Evolutionary conservation across 1,284 basidiomycete species (phyloP).

Genomic region (Ustilago bromivora): DNA sequence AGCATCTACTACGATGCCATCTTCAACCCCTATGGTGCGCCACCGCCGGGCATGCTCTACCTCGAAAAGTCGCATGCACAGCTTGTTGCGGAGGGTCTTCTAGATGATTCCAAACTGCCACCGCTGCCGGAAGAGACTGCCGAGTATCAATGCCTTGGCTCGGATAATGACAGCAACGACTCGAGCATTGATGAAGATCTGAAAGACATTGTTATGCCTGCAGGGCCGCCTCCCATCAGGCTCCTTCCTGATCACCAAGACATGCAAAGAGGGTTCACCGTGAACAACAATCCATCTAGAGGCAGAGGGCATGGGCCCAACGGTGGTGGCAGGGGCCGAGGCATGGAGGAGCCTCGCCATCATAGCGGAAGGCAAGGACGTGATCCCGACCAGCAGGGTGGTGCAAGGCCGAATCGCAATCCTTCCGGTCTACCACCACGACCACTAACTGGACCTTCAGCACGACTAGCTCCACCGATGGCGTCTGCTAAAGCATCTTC

Average conservation of each 20-base stretch:
- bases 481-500: not conserved
- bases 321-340: constrained; percentile 11
- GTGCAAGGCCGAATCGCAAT: not conserved
- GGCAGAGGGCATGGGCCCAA: not conserved
- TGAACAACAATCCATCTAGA: not conserved
- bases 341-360: constrained; percentile 7
- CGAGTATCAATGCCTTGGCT: constrained; percentile 6
- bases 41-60: constrained; percentile 96
- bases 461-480: constrained; percentile 4
- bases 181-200: constrained; percentile 58
- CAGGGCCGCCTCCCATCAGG: constrained; percentile 54
- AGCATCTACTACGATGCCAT: constrained; percentile 92
- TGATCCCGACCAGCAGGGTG: not conserved
- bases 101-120: constrained; percentile 40
- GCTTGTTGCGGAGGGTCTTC: constrained; percentile 41
- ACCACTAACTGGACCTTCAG: constrained; percentile 12
- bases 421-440: constrained; percentile 1
- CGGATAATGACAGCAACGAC: constrained; percentile 45
- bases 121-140: constrained; percentile 34
- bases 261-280: not conserved
- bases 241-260: not conserved
- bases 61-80: constrained; percentile 73
- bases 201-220: constrained; percentile 65
- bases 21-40: constrained; percentile 93
- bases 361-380: constrained; percentile 9